phyloP scores from a whole-genome alignment of 805 yeast genomes.

The Ogataea ganodermae region DNA sequence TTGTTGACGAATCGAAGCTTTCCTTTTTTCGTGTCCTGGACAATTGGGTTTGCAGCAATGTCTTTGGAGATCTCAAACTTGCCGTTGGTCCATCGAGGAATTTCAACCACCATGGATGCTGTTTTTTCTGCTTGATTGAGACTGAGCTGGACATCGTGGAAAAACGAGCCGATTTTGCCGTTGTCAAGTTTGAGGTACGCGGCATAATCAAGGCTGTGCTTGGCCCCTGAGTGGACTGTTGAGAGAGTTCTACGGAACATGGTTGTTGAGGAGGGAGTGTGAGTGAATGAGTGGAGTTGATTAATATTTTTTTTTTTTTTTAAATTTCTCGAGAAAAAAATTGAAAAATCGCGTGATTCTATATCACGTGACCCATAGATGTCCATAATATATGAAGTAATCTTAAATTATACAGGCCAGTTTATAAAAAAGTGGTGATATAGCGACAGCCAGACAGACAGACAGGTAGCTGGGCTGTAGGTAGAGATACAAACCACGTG shows the following conservation, averaged over 20 bases:
- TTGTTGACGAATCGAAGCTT: conserved; percentile 74
- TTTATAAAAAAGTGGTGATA: no score
- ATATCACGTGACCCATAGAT: no score
- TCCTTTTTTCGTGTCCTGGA: conserved; percentile 72
- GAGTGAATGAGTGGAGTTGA: not conserved
- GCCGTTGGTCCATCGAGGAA: conserved; percentile 81
- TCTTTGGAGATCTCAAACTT: conserved; percentile 74
- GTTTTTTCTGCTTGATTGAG: conserved; percentile 43
- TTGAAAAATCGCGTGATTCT: no score
- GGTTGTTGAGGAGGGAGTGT: not conserved
- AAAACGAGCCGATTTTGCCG: conserved; percentile 55
- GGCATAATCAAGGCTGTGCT: conserved; percentile 41
- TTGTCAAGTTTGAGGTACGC: conserved; percentile 45
- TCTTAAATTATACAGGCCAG: no score
- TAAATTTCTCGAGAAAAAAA: no score
- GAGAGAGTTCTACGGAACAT: conserved; percentile 19
- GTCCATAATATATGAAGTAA: no score
- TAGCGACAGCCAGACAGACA: no score
- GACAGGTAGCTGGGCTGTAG: no score
- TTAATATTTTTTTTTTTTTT: no score
- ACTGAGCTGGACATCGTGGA: conserved; percentile 71
- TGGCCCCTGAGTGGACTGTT: conserved; percentile 36
- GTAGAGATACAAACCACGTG: no score
- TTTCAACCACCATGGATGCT: conserved; percentile 71
- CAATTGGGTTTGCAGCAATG: conserved; percentile 67